phyloP scores from a whole-genome alignment of 2,329 filamentous ascomycete genomes.

The Chrysosporium queenslandicum region DNA sequence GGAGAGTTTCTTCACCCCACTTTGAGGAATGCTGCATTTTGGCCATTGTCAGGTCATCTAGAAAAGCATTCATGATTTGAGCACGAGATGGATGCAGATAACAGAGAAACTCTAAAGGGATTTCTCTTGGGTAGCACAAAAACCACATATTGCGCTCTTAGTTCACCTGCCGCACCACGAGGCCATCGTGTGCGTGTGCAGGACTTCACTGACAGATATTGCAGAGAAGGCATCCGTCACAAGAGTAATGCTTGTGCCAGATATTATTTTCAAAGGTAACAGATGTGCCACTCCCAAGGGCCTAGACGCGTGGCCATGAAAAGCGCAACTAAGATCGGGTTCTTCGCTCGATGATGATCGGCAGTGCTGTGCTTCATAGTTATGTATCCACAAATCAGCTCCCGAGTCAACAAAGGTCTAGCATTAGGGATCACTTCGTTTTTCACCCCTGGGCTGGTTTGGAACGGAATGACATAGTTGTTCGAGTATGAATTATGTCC shows the following conservation, averaged over 20 bases:
- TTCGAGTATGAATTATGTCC: no score
- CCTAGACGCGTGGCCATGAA: no score
- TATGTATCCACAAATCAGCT: not conserved
- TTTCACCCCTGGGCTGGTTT: not conserved
- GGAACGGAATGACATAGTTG: not conserved
- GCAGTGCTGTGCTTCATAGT: no score
- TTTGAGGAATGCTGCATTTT: not conserved
- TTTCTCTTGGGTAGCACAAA: not conserved
- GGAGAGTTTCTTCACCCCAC: no score
- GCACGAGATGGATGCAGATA: not conserved
- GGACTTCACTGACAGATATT: no score
- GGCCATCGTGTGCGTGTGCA: no score
- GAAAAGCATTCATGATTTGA: not conserved
- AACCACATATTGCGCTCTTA: no score
- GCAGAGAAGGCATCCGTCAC: not conserved
- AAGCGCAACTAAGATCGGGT: no score
- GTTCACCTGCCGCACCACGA: no score
- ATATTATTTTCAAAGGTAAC: not conserved
- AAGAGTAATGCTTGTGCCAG: constrained; percentile 1
- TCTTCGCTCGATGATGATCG: no score
- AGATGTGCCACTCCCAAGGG: not conserved
- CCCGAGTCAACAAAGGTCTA: not conserved
- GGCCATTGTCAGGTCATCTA: not conserved
- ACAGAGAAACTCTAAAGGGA: not conserved
- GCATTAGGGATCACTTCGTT: not conserved